A percentile compares a stretch with the other conserved stretches of the same genome.
Conservation (phyloP, 352 stramenopile genomes). For the Peronospora belbahrii region DNA sequence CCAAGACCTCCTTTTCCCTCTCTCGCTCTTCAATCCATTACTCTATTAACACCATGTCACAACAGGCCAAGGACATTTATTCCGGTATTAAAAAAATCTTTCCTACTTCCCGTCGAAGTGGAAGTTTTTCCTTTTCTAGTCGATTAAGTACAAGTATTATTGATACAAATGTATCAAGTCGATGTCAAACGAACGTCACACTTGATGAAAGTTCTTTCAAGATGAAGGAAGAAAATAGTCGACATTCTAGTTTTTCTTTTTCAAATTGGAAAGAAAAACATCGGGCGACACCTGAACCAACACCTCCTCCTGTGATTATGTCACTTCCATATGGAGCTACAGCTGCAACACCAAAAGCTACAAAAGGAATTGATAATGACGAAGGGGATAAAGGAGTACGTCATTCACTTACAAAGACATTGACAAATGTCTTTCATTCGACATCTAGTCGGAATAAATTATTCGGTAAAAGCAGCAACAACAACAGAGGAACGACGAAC, state of each 20-base stretch:
- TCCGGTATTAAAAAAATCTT: conserved; percentile 79
- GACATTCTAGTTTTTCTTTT: conserved; percentile 51
- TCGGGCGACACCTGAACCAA: conserved; percentile 20
- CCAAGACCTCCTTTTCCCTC: no score
- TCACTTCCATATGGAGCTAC: conserved; percentile 30
- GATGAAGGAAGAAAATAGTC: conserved; percentile 13
- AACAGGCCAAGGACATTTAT: conserved; percentile 74
- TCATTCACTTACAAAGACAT: conserved; percentile 19
- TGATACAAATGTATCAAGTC: conserved; percentile 26
- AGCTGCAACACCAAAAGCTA: conserved; percentile 27
- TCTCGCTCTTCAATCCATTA: no score
- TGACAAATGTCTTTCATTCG: conserved; percentile 22
- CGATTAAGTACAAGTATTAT: conserved; percentile 18
- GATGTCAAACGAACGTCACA: conserved; percentile 28
- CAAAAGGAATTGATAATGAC: conserved; percentile 15
- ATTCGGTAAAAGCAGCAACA: conserved; percentile 14
- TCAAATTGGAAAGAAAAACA: conserved; percentile 44
- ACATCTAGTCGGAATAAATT: conserved; percentile 18
- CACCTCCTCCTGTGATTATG: conserved; percentile 29
- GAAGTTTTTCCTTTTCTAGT: conserved; percentile 39
- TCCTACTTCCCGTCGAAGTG: conserved; percentile 37
- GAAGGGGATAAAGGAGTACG: conserved; percentile 10
- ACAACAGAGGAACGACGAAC: conserved; percentile 7
- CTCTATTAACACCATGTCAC: no score
- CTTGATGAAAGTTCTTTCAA: conserved; percentile 20